Evolutionary conservation across 2,329 filamentous ascomycete genomes (phyloP).

Genomic region (Fusarium verticillioides): DNA sequence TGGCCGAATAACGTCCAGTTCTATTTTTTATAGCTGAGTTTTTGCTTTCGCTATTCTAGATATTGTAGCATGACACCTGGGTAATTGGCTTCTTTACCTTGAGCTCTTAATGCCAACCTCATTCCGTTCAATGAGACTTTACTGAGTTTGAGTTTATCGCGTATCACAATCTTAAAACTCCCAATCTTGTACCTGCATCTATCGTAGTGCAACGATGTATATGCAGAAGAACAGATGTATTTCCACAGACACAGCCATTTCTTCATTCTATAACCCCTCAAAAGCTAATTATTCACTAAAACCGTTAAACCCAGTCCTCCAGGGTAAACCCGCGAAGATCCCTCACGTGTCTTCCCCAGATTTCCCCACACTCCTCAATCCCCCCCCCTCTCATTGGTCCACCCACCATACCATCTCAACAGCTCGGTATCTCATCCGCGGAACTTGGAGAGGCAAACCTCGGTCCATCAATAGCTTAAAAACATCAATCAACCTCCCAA

Average conservation of each 20-base stretch:
- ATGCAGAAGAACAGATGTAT: fast-evolving
- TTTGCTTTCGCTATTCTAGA: fast-evolving
- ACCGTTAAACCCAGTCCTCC: not conserved
- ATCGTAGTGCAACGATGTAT: fast-evolving
- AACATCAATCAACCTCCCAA: not conserved
- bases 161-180: not conserved
- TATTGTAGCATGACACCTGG: no score
- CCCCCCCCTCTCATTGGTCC: not conserved
- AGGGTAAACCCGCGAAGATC: not conserved
- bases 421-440: conserved; percentile 13
- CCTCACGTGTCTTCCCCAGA: conserved; percentile 14
- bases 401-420: not conserved
- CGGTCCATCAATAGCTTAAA: not conserved
- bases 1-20: fast-evolving
- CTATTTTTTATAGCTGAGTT: no score
- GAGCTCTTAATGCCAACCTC: no score
- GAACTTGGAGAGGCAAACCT: conserved; percentile 17
- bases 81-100: no score
- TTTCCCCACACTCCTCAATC: not conserved
- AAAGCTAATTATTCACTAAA: fast-evolving
- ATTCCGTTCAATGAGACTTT: no score
- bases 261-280: fast-evolving
- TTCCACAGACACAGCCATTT: not conserved
- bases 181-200: not conserved
- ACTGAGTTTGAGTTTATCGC: not conserved